Base-by-base conservation (phyloP, 2,329 filamentous ascomycete species). In the Rugonectria rugulosa region DNA sequence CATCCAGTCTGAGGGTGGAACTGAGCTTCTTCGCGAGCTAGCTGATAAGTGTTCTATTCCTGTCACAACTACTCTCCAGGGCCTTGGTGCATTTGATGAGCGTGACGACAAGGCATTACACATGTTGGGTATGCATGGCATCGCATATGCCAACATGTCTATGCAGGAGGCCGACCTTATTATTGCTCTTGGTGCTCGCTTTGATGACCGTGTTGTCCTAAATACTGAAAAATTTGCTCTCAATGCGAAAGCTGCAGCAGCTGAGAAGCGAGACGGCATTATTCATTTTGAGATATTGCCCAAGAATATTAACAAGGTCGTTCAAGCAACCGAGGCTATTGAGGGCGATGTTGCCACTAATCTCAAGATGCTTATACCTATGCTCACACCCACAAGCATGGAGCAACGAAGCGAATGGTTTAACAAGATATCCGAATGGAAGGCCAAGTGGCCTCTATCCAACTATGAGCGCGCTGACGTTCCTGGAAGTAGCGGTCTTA, bases 261-360 rank as follows among this genome's bases (percentile, higher is more conserved):
- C 84, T 10, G 91, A 97, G 77, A 88, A 88, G 48, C 90, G 92
- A 60, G 95, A 95, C 68, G 95, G 95, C 70, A 98, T 99, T 68
- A 85, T 98, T 12, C 94, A 99, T 76, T 98, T 98, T 70, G 94
- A 98, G 73, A 94, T 99, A 69, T 90, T 98, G 89, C 94, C 95
- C 68, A 99, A 99, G 88, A 98, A 99, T 81, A 98, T 98, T 79
- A 98, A 98, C 87, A 99, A 98, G 84, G 93, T 98, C 36, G 90
- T 99, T 12, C 92, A 98, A 77, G 93, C 94, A 7, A 97, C 91
- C 37, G 92, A 97, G 78, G 94, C 95, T 41, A 89, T 98, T 15
- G 94, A 97, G 77, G 95, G 95, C 56, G 94, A 98, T 70, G 91
- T 97, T 24, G 87, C 88, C 3, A 79, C 87, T 15, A 98, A 96